Base-by-base conservation (phyloP, 1,284 basidiomycete genomes). In the Entoloma clypeatum region DNA sequence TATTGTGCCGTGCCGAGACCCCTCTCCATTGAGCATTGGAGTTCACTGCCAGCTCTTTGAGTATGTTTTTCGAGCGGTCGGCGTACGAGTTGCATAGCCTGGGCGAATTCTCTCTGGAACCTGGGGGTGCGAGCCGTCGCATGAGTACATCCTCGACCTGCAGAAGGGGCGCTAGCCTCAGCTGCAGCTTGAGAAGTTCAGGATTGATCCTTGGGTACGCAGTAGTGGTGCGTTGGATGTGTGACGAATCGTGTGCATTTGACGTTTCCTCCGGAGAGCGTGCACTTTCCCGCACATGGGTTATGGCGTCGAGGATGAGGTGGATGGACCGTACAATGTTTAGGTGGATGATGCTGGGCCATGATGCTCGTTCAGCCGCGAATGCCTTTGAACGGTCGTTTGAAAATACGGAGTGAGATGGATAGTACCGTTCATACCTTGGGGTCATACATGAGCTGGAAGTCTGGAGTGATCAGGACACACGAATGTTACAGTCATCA, bases 271-370 rank as follows among this genome's bases (percentile, higher is more conserved):
- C n/a, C n/a, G 54, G 16, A 45, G 52, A 21, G 50, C 55, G 45
- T 42, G 43, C 27, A 35, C 42, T 48, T 30, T 52, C 56, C 38
- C 72, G 67, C 0, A 65, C 64, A 16, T 73, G 66, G 14, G 71
- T 55, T 44, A 84, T 67, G 31, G 74, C 72, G 41, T 79, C 75
- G 38, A 86, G 68, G 51, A 86, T 79, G 47, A 71, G 61, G 28
- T 75, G 79, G 41, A 85, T 71, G 14, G 81, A 81, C 36, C 75
- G 78, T 19, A 85, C 79, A 47, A 87, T 69, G 56, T 86, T 87
- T 25, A 86, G 72, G 45, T 85, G 82, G 22, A 86, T 75, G 43
- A 86, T 77, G 1, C 76, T 71, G 39, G 76, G 67, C 85, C 84
- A 87, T 4, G 78, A 80, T 0, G 72, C 71, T 19, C 78, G 71